Evolutionary conservation across 305 asterid species (phyloP), one percentile per base, ranked within the genome.

Genomic region (Vinca major): DNA sequence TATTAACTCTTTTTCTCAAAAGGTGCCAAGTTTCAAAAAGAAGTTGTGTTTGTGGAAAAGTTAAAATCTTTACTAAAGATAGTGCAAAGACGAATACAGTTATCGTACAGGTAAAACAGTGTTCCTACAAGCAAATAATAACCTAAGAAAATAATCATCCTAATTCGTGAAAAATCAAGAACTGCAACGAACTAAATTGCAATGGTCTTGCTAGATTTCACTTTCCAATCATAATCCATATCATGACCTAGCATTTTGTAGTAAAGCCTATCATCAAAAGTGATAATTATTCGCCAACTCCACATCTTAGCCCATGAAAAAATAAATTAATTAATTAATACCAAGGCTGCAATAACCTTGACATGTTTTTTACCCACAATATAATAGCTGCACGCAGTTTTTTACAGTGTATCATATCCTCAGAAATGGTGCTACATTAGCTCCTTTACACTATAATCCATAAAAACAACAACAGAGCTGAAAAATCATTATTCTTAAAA

Each of bases 141-240:
- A 41, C 45, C 45, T 41, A 41, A 41, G 45, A 41, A 7, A 67
- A 68, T 4, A 43, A 48, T 10, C 54, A 40, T 33, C 43, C 44
- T 12, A 7, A 53, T 39, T 71, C 64, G 47, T 52, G 19, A 43
- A 40, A 26, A 20, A 54, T 49, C 74, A 62, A 62, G 3, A 41
- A 51, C 20, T 26, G 21, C 16, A 66, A 7, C 43, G 8, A 41
- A 36, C 9, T 53, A 8, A 53, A 39, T 58, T 19, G 33, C 33
- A 26, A 26, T 26, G 33, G 33, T 26, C 33, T 26, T 26, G 33
- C 33, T 26, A 26, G 33, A 26, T 26, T 26, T 26, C 33, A 26
- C 33, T 26, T 26, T 26, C 33, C 33, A 26, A 26, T 0, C 33
- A 26, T 26, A 26, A 26, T 26, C 33, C 1, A 26, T 26, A 26